Conservation (phyloP, 352 stramenopile species). For the Globisporangium cederbergense region DNA sequence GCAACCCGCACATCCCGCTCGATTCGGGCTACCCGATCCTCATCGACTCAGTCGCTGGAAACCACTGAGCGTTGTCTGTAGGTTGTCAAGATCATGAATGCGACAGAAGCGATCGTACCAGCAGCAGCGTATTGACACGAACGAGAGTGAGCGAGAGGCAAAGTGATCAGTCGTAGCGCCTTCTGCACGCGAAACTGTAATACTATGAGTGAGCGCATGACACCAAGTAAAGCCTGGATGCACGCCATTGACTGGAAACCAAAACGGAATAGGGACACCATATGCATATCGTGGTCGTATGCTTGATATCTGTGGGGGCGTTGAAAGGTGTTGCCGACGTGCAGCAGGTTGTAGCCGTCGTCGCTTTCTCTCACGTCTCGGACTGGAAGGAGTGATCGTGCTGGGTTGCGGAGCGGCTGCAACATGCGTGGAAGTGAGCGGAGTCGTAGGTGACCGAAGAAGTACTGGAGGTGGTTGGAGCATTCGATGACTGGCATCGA, state of each 20-base stretch:
- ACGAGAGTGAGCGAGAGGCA: background rate
- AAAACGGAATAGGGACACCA: background rate
- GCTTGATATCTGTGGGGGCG: no score
- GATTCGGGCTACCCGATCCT: constrained; percentile 95
- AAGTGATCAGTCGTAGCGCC: no score
- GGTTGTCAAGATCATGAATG: background rate
- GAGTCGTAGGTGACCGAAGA: no score
- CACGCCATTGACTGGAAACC: background rate
- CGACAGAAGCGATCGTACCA: no score
- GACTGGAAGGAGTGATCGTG: no score
- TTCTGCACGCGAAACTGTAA: background rate
- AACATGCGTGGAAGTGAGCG: no score
- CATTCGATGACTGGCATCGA: background rate
- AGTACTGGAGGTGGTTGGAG: background rate
- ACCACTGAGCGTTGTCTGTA: constrained; percentile 27
- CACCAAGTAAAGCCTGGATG: no score
- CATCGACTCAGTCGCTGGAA: constrained; percentile 92
- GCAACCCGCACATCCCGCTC: constrained; percentile 82
- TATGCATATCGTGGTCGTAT: background rate
- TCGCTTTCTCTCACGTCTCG: no score
- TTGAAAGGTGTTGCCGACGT: no score
- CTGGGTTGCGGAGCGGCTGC: no score
- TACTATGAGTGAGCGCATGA: no score
- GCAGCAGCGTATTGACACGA: background rate
- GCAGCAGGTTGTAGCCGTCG: no score